Evolutionary conservation across 2,329 filamentous ascomycete species (phyloP).

Genomic region (Aureobasidium subglaciale): DNA sequence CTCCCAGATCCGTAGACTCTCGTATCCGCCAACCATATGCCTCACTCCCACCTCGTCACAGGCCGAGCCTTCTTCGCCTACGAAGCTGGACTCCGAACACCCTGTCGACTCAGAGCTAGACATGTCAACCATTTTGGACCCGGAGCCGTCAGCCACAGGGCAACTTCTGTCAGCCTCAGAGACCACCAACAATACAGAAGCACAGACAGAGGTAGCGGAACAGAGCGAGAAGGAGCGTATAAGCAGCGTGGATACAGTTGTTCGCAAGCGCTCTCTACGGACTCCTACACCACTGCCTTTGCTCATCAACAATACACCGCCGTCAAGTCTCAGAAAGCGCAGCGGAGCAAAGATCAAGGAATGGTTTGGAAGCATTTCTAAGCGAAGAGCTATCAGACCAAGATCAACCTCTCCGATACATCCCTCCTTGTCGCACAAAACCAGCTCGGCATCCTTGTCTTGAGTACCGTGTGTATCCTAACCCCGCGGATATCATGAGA

Average conservation of each 20-base stretch:
- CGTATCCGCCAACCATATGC: conserved; percentile 4
- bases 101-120: background rate
- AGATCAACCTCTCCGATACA: background rate
- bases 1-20: conserved; percentile 7
- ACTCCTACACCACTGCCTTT: background rate
- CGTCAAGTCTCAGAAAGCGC: conserved; percentile 46
- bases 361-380: conserved; percentile 10
- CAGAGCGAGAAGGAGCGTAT: background rate
- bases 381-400: conserved; percentile 7
- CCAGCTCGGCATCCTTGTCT: conserved; percentile 4
- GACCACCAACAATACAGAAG: background rate
- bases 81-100: background rate
- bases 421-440: background rate
- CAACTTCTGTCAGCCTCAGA: background rate
- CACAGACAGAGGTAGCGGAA: background rate
- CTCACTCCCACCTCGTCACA: background rate
- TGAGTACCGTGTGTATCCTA: background rate
- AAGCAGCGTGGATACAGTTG: background rate
- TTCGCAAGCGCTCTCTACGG: background rate
- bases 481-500: too few relatives aligned
- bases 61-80: conserved; percentile 1
- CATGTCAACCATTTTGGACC: background rate
- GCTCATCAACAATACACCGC: conserved; percentile 21
- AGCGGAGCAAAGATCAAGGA: conserved; percentile 27
- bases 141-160: background rate